A percentile compares a stretch with the other conserved stretches of the same genome.
Evolutionary conservation across 495 filamentous ascomycete species (phyloP).

Genomic region (Lentithecium fluviatile): DNA sequence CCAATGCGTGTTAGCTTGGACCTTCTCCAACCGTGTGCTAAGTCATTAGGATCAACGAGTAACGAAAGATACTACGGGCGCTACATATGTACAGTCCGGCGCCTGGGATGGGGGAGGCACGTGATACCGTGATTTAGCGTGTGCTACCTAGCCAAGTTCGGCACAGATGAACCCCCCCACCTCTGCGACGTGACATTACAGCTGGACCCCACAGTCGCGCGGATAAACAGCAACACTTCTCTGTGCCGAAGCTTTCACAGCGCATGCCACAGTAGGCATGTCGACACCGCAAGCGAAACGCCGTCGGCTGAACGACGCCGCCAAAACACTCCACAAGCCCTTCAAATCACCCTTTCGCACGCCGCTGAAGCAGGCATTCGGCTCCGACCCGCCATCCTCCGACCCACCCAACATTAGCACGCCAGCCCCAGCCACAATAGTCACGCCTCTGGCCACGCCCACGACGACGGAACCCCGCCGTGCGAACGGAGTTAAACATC

Average conservation of each 20-base stretch:
- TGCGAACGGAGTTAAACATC: background rate
- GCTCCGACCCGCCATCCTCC: slow-evolving; percentile 16
- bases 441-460: background rate
- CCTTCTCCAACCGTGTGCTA: no score
- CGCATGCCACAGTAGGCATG: slow-evolving; percentile 10
- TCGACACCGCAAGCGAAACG: slow-evolving; percentile 51
- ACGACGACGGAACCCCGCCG: background rate
- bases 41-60: no score
- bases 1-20: background rate
- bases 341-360: slow-evolving; percentile 76
- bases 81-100: no score
- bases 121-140: background rate
- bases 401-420: background rate
- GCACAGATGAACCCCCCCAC: background rate
- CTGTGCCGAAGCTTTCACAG: no score
- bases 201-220: no score
- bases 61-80: no score
- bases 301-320: slow-evolving; percentile 54
- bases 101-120: background rate
- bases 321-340: slow-evolving; percentile 58
- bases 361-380: slow-evolving; percentile 43
- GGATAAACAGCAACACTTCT: no score
- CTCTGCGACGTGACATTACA: background rate
- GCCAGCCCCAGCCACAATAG: background rate
- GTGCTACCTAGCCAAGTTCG: background rate